Evolutionary conservation across 768 basidiomycete genomes (phyloP).

Genomic region (Artomyces pyxidatus): DNA sequence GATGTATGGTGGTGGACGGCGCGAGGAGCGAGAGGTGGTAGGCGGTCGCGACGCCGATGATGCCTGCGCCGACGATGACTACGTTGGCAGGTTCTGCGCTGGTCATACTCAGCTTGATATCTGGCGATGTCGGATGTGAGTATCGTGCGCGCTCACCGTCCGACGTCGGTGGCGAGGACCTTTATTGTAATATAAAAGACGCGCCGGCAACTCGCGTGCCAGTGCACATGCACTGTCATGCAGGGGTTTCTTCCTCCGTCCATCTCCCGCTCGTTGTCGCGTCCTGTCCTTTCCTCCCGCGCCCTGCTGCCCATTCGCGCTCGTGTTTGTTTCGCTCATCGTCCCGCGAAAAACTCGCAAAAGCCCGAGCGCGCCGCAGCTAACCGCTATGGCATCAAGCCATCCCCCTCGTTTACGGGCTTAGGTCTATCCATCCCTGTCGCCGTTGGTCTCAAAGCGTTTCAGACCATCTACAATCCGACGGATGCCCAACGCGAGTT

Average conservation of each 20-base stretch:
- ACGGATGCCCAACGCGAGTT: conserved; percentile 53
- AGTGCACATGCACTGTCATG: not conserved
- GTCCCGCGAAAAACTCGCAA: too few relatives aligned
- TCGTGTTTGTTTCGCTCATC: too few relatives aligned
- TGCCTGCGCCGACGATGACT: conserved; percentile 39
- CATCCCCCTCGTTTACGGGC: conserved; percentile 33
- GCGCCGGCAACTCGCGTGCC: not conserved
- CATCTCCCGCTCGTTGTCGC: not conserved
- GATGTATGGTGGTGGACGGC: conserved; percentile 25
- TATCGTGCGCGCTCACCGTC: not conserved
- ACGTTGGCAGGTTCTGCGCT: conserved; percentile 19
- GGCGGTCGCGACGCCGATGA: conserved; percentile 38
- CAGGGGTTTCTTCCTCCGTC: not conserved
- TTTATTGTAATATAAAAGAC: not conserved
- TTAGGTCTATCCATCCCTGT: conserved; percentile 46
- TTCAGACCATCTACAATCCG: conserved; percentile 50
- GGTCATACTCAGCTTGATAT: too few relatives aligned
- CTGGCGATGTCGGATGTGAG: too few relatives aligned
- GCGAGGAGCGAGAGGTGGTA: conserved; percentile 29
- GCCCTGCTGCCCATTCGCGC: too few relatives aligned
- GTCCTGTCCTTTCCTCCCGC: not conserved
- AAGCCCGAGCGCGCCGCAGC: too few relatives aligned
- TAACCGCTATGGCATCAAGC: not conserved
- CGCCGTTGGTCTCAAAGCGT: conserved; percentile 47
- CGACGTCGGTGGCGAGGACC: too few relatives aligned